Base-by-base conservation (phyloP, 1,139 yeast species). In the Debaryomyces robertsiae region DNA sequence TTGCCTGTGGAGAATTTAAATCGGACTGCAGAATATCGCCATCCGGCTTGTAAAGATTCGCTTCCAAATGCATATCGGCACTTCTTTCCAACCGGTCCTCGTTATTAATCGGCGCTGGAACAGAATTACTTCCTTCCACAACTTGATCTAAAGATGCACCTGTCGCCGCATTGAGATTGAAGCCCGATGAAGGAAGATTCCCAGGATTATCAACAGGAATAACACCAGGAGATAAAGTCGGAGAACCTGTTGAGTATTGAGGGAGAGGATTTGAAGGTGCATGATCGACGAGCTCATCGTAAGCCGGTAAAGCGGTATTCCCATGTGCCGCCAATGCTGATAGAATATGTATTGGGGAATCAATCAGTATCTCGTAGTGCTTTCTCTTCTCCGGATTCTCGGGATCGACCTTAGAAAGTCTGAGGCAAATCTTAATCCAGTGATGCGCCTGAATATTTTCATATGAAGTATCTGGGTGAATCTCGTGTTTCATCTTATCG, bases 291-390 rank as follows among this genome's bases (percentile, higher is more conserved):
- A 54, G 52, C 34, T 66, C 69, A 31, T 63, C 73, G 52, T 79
- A 79, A 1, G 81, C 79, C 1, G 84, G 88, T 40, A 84, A 63
- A 30, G 84, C 60, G 0, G 91, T 84, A 52, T 84, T 84, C 10
- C 85, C 85, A 58, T 84, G 91, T 2, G 88, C 84, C 40, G 90
- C 85, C 31, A 70, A 54, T 13, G 74, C 70, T 19, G 86, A 81
- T 38, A 88, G 67, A 4, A 89, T 69, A 53, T 87, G 95, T 46
- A 90, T 81, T 6, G 97, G 97, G 7, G 95, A 85, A 60, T 93
- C 98, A 47, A 91, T 88, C 47, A 88, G 82, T 35, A 93, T 84
- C 63, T 93, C 98, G 57, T 85, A 93, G 59, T 89, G 96, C 58
- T 90, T 91, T 28, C 94, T 64, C 63, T 77, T 84, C 35, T 69